A percentile compares a stretch with the other conserved stretches of the same genome.
Evolutionary conservation across 805 yeast species (phyloP).

Genomic region (Aciculoconidium aculeatum): DNA sequence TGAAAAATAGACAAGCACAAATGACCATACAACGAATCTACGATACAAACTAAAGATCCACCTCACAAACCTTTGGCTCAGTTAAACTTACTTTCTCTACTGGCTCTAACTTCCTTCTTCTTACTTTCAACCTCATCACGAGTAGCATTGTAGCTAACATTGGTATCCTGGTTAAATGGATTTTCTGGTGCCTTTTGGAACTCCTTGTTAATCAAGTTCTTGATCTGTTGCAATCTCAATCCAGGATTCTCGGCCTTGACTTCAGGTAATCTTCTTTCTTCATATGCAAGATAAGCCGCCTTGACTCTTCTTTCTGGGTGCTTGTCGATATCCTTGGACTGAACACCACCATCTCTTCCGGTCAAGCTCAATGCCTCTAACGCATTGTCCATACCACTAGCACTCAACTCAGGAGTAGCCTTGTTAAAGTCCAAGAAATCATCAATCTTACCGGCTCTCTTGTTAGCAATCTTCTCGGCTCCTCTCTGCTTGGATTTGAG

Average conservation of each 20-base stretch:
- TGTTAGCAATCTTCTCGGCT: conserved; percentile 59
- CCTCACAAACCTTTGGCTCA: conserved; percentile 1
- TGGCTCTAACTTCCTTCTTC: conserved; percentile 43
- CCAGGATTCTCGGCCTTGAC: conserved; percentile 74
- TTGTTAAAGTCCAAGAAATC: conserved; percentile 55
- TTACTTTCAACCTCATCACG: conserved; percentile 41
- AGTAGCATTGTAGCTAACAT: conserved; percentile 56
- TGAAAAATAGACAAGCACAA: no score
- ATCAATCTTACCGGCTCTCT: conserved; percentile 57
- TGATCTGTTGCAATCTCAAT: conserved; percentile 69
- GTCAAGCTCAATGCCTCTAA: conserved; percentile 72
- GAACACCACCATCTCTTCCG: conserved; percentile 49
- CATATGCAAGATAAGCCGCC: conserved; percentile 69
- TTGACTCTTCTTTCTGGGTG: conserved; percentile 88
- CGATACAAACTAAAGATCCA: no score
- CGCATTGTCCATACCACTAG: conserved; percentile 73
- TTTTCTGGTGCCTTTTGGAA: conserved; percentile 76
- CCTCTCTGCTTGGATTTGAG: conserved; percentile 53
- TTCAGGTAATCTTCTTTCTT: conserved; percentile 68
- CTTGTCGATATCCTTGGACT: conserved; percentile 63
- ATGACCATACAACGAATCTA: no score
- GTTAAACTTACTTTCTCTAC: conserved; percentile 39
- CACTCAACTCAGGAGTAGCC: conserved; percentile 49
- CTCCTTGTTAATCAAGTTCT: conserved; percentile 69
- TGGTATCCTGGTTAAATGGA: conserved; percentile 77